Evolutionary conservation across 75 land plant species (phyloP), one percentile per base, ranked within the genome.

Genomic region (Cunninghamia lanceolata): DNA sequence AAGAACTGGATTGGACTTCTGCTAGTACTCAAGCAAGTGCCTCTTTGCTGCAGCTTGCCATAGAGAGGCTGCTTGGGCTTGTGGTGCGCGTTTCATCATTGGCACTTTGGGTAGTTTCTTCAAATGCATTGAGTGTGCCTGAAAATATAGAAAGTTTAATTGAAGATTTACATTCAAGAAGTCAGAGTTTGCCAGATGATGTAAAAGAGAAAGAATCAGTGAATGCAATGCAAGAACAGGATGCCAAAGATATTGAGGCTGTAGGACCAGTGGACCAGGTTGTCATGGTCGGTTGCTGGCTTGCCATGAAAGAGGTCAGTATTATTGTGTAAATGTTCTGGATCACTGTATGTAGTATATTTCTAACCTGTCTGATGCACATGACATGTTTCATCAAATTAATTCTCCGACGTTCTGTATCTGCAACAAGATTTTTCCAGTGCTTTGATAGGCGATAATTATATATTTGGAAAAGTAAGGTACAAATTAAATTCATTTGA

Each of bases 251-350:
- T 82, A 68, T 82, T 1, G 83, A 87, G 28, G 87, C 87, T 85
- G 56, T 84, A 0, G 91, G 94, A 75, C 92, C 99, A 59, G 77
- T 93, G 4, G 95, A 98, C 45, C 99, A 98, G 85, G 89, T 93
- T 86, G 93, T 98, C 40, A 98, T 98, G 99, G 99, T 98, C 86
- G 99, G 97, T 42, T 96, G 99, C 88, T 98, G 99, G 99, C 97
- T 98, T 85, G 97, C 99, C 34, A 96, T 96, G 99, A 98, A 98
- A 88, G 99, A 98, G 96, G 99, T 98, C 85, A 43, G 52, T 47
- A 10, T 34, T 30, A 28, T 85, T 15, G 28, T 85, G 1, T 34
- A 30, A 73, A 32, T 9, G 75, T 73, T 63, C 8, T 73, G 35
- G 75, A 43, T 80, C 28, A 32, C 47, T 80, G 25, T n/a, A 9